These are phyloP conservation scores for Amylocystis lapponica DNA, from an alignment of 768 basidiomycete species.

Conservation along the genomic window DNA sequence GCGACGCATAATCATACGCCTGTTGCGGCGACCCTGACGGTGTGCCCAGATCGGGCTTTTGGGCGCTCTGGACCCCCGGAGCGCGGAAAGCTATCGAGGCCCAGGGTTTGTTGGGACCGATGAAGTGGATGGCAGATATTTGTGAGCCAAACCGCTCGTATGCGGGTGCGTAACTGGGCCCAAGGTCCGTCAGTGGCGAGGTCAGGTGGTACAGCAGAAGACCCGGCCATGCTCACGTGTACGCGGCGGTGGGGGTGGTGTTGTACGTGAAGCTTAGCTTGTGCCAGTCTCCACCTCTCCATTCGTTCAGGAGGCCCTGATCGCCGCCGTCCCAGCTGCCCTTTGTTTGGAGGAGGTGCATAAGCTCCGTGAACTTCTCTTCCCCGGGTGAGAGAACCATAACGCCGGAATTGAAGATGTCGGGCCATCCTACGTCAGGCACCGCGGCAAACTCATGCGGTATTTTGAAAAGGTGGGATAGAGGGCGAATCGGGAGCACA, in stretches of 20 bases:
- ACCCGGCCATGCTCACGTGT: constrained; percentile 61
- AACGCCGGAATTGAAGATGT: constrained; percentile 98
- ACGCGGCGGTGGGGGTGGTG: constrained; percentile 94
- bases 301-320: constrained; percentile 95
- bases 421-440: constrained; percentile 98
- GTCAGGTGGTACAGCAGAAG: constrained; percentile 3
- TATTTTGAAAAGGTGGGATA: constrained; percentile 87
- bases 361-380: constrained; percentile 76
- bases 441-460: constrained; percentile 86
- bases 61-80: constrained; percentile 39
- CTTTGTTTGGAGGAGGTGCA: constrained; percentile 61
- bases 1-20: constrained; percentile 71
- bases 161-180: constrained; percentile 85
- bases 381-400: constrained; percentile 80
- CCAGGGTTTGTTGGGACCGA: constrained; percentile 97
- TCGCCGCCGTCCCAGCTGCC: constrained; percentile 99
- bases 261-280: constrained; percentile 97
- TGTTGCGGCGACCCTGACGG: constrained; percentile 24
- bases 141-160: constrained; percentile 89
- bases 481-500: constrained; percentile 78
- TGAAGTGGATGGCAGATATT: constrained; percentile 88
- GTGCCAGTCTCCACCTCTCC: constrained; percentile 84
- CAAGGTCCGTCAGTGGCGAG: constrained; percentile 16
- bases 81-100: constrained; percentile 63
- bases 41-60: constrained; percentile 24